Base-by-base conservation (phyloP, 2,329 filamentous ascomycete genomes). In the Cadophora sp. region DNA sequence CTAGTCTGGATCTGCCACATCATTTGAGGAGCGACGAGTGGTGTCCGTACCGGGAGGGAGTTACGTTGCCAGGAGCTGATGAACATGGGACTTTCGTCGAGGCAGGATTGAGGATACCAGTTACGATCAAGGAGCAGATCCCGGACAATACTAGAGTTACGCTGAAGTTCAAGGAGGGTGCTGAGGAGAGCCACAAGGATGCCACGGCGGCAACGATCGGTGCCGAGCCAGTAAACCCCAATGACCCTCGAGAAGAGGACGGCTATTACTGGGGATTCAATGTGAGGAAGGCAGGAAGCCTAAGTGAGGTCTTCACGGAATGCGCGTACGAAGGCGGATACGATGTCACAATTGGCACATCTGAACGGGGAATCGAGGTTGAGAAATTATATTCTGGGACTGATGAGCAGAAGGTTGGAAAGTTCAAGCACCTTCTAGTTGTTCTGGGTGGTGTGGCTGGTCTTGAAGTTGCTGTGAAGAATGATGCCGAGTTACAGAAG, bases 261-360 rank as follows among this genome's bases (percentile, higher is more conserved):
- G 93, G 93, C 0, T 96, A 93, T 79, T 96, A 94, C 80, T 97
- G 93, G 93, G 93, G 93, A 55, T 97, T 91, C 78, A 84, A 82
- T 9, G 87, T 94, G 3, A 87, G 93, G 30, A 87, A 84, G 68
- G 89, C 89, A 43, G 74, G 79, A 4, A 89, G 87, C 2, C 83
- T 97, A 5, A 91, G 91, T 5, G 81, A 85, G 5, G 87, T 96
- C 8, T 94, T 95, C 74, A 94, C 92, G 4, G 92, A 94, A 76
- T 89, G 87, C 71, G 84, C 87, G 0, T 93, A 87, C 76, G 87
- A 91, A 65, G 88, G 87, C 55, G 93, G 93, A 14, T 97, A 97
- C 79, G 92, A 96, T 78, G 73, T 94, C 65, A 92, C 89, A 72
- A 88, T 97, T 72, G 93, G 93, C 18, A 96, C 93, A 0, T 95